These are phyloP conservation scores for Grigorovia jiainica DNA, from an alignment of 805 yeast genomes.

Conservation along the genomic window DNA sequence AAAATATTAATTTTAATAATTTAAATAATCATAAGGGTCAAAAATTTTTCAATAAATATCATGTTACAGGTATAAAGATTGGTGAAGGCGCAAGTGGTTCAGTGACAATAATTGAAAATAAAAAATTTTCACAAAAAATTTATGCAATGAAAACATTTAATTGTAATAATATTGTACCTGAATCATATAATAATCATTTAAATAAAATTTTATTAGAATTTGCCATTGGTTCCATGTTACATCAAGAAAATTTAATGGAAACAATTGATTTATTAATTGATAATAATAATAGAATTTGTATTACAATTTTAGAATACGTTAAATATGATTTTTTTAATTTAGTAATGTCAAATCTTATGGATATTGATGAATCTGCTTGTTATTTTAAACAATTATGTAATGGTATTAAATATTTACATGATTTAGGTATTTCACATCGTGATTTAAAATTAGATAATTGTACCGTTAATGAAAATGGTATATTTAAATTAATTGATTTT, in stretches of 20 bases:
- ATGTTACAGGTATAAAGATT: conserved; percentile 59
- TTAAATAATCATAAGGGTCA: conserved; percentile 1
- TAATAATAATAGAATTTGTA: conserved; percentile 32
- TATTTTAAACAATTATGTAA: conserved; percentile 71
- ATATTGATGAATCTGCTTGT: conserved; percentile 59
- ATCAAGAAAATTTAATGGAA: conserved; percentile 71
- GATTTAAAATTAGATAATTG: conserved; percentile 91
- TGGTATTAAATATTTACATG: conserved; percentile 71
- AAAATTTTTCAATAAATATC: conserved; percentile 52
- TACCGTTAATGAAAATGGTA: conserved; percentile 66
- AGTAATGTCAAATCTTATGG: conserved; percentile 83
- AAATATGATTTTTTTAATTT: conserved; percentile 86
- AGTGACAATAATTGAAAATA: conserved; percentile 64
- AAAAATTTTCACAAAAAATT: conserved; percentile 40
- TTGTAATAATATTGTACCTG: not conserved
- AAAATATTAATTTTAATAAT: not conserved
- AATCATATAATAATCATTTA: conserved; percentile 35
- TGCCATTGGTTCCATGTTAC: conserved; percentile 66
- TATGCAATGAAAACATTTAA: conserved; percentile 81
- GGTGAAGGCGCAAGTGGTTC: conserved; percentile 96
- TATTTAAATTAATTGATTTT: conserved; percentile 81
- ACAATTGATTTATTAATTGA: conserved; percentile 57
- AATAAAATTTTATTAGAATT: conserved; percentile 77
- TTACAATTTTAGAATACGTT: conserved; percentile 83
- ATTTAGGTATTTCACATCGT: conserved; percentile 82